Percentiles rank a stretch among this genome's conserved stretches.
phyloP scores from a whole-genome alignment of 208 protist species.

The Leishmania major region DNA sequence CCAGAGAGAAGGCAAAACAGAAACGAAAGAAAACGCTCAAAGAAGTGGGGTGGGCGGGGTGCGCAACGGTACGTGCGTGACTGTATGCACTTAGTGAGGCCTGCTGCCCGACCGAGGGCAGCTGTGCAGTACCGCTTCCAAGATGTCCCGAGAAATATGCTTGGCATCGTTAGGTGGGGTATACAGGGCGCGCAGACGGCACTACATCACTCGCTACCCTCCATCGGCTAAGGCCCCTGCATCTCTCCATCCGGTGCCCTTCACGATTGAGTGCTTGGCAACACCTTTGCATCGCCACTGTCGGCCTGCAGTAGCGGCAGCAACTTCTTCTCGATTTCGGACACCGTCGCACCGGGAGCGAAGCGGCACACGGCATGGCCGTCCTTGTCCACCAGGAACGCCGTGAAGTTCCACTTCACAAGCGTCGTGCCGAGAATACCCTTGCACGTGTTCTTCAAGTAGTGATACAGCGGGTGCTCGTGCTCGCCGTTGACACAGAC shows the following conservation, averaged over 20 bases:
- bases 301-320: conserved; percentile 45
- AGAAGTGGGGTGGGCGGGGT: not conserved
- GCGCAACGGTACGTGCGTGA: not conserved
- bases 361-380: conserved; percentile 73
- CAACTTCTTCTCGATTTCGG: conserved; percentile 70
- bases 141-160: not conserved
- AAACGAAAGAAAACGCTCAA: not conserved
- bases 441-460: conserved; percentile 69
- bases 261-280: not conserved
- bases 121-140: not conserved
- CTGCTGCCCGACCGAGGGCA: too few species aligned
- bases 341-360: conserved; percentile 52
- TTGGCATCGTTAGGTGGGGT: not conserved
- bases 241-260: not conserved
- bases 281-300: not conserved
- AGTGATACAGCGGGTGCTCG: conserved; percentile 80
- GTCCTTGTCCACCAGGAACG: conserved; percentile 85
- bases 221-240: not conserved
- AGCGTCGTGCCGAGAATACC: conserved; percentile 62
- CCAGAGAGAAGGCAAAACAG: not conserved
- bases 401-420: conserved; percentile 96
- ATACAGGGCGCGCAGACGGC: not conserved
- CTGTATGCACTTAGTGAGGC: not conserved
- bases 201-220: not conserved
- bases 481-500: conserved; percentile 89